Evolutionary conservation across 2,329 filamentous ascomycete genomes (phyloP), one percentile per base, ranked within the genome.

Genomic region (Dactylellina leptospora): DNA sequence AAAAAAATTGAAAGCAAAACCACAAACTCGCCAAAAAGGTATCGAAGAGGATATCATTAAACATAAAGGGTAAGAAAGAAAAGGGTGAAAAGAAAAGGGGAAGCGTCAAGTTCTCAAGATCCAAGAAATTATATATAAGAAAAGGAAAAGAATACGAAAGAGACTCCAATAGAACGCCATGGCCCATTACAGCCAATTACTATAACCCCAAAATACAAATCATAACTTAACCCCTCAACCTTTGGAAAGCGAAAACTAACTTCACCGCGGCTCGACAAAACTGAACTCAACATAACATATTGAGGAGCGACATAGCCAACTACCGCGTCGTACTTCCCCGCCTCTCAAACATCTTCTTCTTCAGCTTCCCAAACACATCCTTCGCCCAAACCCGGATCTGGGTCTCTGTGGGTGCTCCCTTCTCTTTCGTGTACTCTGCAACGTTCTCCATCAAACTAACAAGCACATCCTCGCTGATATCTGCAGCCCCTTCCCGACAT

Each of bases 401-500:
- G n/a, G 48, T 72, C 33, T 75, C 76, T 13, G 66, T 74, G 0
- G 77, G 76, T 3, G 72, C 71, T 2, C 76, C 77, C 47, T 74
- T 75, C 60, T 74, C 74, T n/a, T 73, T 60, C 9, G 76, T 76
- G 56, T 77, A 74, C 23, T 77, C 75, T 2, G 76, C 76, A 18
- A 76, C 75, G 60, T 78, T 78, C 60, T 76, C 74, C 25, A 78
- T 53, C 33, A 78, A 62, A 47, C 75, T 63, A 22, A 74, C 71
- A 1, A 78, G 55, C 38, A 75, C 70, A 48, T 78, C 77, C 48
- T 77, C 71, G 36, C 68, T 77, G 25, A 78, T 75, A 47, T 75
- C 75, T 8, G 75, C 77, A 13, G 74, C 51, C 2, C 72, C 74
- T 42, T 76, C 74, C 27, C 61, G 75, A 9, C 40, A 60, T 13